These are phyloP conservation scores for Colletotrichum filicis DNA, from an alignment of 2,329 filamentous ascomycete species.

Conservation along the genomic window DNA sequence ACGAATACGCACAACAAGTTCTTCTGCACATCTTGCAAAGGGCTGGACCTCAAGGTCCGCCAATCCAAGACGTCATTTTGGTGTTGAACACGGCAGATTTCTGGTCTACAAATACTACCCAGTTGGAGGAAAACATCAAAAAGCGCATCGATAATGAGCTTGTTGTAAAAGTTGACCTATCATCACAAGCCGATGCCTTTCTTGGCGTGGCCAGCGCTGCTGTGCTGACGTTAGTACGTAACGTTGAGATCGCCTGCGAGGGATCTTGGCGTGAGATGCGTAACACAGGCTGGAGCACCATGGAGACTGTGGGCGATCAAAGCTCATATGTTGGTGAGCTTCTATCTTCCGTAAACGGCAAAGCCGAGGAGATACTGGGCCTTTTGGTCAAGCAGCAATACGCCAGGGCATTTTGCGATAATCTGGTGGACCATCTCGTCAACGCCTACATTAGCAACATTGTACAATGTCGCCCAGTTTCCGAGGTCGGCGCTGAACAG, in stretches of 20 bases:
- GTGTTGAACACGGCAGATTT: constrained; percentile 98
- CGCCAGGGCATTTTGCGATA: constrained; percentile 92
- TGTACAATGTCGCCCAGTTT: constrained; percentile 89
- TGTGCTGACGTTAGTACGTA: constrained; percentile 84
- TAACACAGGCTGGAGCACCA: constrained; percentile 93
- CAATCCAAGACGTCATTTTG: constrained; percentile 81
- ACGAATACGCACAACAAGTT: constrained; percentile 95
- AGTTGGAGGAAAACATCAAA: constrained; percentile 95
- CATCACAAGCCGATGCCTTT: constrained; percentile 93
- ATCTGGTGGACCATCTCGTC: constrained; percentile 89
- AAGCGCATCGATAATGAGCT: constrained; percentile 86
- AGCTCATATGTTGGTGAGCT: constrained; percentile 91
- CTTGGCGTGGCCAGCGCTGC: constrained; percentile 93
- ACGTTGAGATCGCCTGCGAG: constrained; percentile 85
- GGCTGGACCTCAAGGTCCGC: constrained; percentile 63
- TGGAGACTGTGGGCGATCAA: constrained; percentile 93
- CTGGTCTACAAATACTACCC: constrained; percentile 92
- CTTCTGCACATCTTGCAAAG: constrained; percentile 76
- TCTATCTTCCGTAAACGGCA: constrained; percentile 76
- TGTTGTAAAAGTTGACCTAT: constrained; percentile 82
- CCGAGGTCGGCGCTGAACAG: constrained; percentile 94
- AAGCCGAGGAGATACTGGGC: constrained; percentile 78
- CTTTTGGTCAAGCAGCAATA: constrained; percentile 92
- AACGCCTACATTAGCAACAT: constrained; percentile 84
- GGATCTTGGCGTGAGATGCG: constrained; percentile 96